phyloP scores from a whole-genome alignment of 2,329 filamentous ascomycete genomes.

The Colletotrichum brevisporum region DNA sequence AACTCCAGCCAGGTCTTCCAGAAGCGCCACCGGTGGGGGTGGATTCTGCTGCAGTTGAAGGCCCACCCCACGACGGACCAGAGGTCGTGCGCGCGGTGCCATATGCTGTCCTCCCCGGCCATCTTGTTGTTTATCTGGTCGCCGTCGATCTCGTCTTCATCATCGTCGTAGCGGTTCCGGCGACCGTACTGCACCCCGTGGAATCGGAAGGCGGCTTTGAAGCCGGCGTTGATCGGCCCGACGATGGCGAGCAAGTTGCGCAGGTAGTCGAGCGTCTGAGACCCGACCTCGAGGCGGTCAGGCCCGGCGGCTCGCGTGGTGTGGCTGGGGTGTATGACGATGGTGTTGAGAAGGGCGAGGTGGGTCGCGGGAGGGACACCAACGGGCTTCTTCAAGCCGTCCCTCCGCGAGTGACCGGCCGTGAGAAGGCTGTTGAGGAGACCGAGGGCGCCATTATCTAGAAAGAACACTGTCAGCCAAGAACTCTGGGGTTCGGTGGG shows the following conservation, averaged over 20 bases:
- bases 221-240: constrained; percentile 78
- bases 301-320: constrained; percentile 79
- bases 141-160: constrained; percentile 60
- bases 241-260: constrained; percentile 74
- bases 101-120: constrained; percentile 77
- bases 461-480: background rate
- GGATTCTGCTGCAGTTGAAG: constrained; percentile 83
- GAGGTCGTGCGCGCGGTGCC: constrained; percentile 85
- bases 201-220: constrained; percentile 82
- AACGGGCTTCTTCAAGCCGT: constrained; percentile 57
- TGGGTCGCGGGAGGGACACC: constrained; percentile 79
- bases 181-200: constrained; percentile 56
- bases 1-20: constrained; percentile 87
- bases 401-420: constrained; percentile 59
- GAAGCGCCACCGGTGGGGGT: constrained; percentile 82
- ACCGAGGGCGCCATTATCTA: constrained; percentile 37
- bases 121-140: constrained; percentile 71
- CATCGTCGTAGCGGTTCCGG: constrained; percentile 58
- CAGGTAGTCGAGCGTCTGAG: constrained; percentile 79
- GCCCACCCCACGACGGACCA: constrained; percentile 94
- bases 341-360: constrained; percentile 82
- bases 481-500: background rate
- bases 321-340: constrained; percentile 84
- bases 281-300: constrained; percentile 74
- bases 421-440: constrained; percentile 67